Conservation (phyloP, 306 rosid genomes). For the Trifolium subterraneum region DNA sequence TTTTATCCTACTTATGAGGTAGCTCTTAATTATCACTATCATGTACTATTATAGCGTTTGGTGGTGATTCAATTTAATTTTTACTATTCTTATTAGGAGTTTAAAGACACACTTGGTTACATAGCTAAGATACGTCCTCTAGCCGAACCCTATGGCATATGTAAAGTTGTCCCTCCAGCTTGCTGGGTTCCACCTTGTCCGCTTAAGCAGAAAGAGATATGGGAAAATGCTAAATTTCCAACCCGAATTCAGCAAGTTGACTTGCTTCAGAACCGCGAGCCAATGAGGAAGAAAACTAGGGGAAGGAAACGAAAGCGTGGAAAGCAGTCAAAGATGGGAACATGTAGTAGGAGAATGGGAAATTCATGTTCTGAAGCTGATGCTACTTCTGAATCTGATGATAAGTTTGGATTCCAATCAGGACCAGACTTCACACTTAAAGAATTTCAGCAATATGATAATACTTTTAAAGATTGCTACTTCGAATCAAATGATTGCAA, state of each 20-base stretch:
- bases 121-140: conserved; percentile 74
- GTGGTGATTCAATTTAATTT: conserved; percentile 18
- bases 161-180: conserved; percentile 88
- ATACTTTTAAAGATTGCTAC: conserved; percentile 66
- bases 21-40: conserved; percentile 19
- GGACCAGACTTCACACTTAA: conserved; percentile 76
- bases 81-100: conserved; percentile 62
- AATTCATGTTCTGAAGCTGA: conserved; percentile 60
- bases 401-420: conserved; percentile 86
- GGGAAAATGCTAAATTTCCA: conserved; percentile 82
- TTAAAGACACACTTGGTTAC: conserved; percentile 82
- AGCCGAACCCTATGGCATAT: conserved; percentile 85
- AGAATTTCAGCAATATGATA: conserved; percentile 65
- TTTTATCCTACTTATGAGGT: conserved; percentile 87
- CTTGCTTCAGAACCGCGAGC: conserved; percentile 90
- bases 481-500: conserved; percentile 53
- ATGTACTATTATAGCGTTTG: conserved; percentile 14
- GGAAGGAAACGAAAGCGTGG: conserved; percentile 75
- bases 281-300: conserved; percentile 78
- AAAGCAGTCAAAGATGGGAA: conserved; percentile 58
- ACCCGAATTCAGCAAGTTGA: conserved; percentile 88
- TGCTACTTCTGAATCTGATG: conserved; percentile 55
- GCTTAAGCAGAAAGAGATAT: conserved; percentile 65
- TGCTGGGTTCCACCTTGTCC: conserved; percentile 87
- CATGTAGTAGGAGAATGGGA: conserved; percentile 42